These are phyloP conservation scores for Haplosporangium sp. DNA, from an alignment of 371 early-diverging fungal species.

Conservation along the genomic window DNA sequence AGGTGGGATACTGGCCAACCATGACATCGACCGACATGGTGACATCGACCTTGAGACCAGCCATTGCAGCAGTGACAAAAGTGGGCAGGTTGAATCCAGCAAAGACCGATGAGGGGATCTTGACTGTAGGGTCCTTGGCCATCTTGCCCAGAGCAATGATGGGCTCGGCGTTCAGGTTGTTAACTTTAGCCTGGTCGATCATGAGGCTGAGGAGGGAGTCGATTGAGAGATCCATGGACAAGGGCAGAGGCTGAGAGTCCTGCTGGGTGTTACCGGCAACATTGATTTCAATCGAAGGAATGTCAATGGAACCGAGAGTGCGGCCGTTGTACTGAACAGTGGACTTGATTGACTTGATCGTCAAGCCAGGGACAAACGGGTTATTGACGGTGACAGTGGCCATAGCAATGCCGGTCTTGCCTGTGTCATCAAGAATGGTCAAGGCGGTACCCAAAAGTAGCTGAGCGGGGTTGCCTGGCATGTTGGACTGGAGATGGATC, in stretches of 20 bases:
- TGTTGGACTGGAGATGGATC: slow-evolving; percentile 54
- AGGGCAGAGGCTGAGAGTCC: slow-evolving; percentile 14
- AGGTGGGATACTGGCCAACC: slow-evolving; percentile 61
- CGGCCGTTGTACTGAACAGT: slow-evolving; percentile 57
- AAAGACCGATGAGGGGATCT: slow-evolving; percentile 43
- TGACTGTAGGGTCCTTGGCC: slow-evolving; percentile 47
- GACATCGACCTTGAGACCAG: slow-evolving; percentile 59
- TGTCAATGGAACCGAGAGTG: slow-evolving; percentile 60
- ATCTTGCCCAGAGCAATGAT: slow-evolving; percentile 58
- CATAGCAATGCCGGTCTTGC: slow-evolving; percentile 53
- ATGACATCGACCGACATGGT: slow-evolving; percentile 52
- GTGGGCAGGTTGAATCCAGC: slow-evolving; percentile 56
- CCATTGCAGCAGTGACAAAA: slow-evolving; percentile 61
- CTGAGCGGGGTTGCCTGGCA: slow-evolving; percentile 59
- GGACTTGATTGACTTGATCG: slow-evolving; percentile 58
- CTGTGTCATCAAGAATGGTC: slow-evolving; percentile 54
- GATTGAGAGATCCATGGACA: slow-evolving; percentile 33
- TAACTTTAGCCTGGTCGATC: slow-evolving; percentile 55
- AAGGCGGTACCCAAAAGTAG: slow-evolving; percentile 57
- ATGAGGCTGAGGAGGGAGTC: slow-evolving; percentile 48
- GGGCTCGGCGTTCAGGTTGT: slow-evolving; percentile 54
- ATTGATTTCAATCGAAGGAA: slow-evolving; percentile 11
- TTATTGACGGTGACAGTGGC: slow-evolving; percentile 61
- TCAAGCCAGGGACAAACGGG: slow-evolving; percentile 61
- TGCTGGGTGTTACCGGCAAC: slow-evolving; percentile 21